Conservation (phyloP, 2,329 filamentous ascomycete genomes). For the Laburnicola sp. region DNA sequence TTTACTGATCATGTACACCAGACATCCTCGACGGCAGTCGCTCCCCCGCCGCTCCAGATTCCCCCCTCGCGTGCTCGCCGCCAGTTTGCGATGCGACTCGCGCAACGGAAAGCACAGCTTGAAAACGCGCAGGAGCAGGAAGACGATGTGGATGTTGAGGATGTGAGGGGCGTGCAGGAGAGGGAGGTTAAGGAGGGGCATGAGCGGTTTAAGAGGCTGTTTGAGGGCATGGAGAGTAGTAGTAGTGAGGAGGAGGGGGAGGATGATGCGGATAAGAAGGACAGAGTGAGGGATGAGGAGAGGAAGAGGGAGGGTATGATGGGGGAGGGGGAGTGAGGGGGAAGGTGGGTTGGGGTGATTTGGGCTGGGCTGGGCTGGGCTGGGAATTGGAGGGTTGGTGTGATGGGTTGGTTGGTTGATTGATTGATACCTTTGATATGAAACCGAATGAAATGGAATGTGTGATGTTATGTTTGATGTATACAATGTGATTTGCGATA, state of each 20-base stretch:
- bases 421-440: no score
- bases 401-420: no score
- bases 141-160: conserved; percentile 24
- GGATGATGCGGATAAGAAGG: no score
- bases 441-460: no score
- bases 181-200: conserved; percentile 39
- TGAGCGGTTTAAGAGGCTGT: conserved; percentile 39
- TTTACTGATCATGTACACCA: no score
- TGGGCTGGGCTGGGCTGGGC: no score
- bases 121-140: conserved; percentile 29
- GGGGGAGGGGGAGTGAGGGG: conserved; percentile 5
- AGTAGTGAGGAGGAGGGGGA: conserved; percentile 32
- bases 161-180: conserved; percentile 23
- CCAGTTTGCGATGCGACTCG: conserved; percentile 84
- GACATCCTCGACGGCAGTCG: conserved; percentile 11
- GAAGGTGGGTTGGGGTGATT: no score
- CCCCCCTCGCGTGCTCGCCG: conserved; percentile 83
- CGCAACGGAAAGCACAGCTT: conserved; percentile 52
- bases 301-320: conserved; percentile 18
- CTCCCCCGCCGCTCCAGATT: conserved; percentile 75
- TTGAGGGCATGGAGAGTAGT: conserved; percentile 38
- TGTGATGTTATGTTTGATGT: no score
- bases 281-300: conserved; percentile 5
- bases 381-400: no score
- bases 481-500: no score